Base-by-base conservation (phyloP, 2,329 filamentous ascomycete species). In the Botrytis porri region DNA sequence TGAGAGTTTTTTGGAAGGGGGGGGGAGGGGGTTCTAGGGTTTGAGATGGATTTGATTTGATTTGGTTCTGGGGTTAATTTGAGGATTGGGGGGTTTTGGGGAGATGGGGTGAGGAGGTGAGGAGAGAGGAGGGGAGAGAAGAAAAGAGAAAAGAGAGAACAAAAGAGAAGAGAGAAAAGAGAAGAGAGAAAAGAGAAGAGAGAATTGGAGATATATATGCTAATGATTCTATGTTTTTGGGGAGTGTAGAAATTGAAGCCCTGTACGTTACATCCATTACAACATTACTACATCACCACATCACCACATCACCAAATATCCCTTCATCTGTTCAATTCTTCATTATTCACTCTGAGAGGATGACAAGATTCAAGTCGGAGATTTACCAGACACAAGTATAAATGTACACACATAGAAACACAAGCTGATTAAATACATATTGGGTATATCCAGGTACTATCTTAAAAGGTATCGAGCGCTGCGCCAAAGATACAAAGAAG, bases 401-500 rank as follows among this genome's bases (percentile, higher is more conserved):
- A 29, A 29, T 57, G 14, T 4, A 63, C 8, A 64, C 7, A 51
- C 2, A 22, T 25, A 70, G n/a, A 37, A 9, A 70, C 12, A 57
- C 12, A 43, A 37, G 60, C 69, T 71, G 48, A 69, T 66, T 54
- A 62, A 69, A 60, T 71, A 64, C 51, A 18, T 39, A 69, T 35
- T 65, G 74, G 75, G 74, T 77, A 77, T 78, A 75, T 78, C 75
- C 81, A 97, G 93, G 81, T 97, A 97, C 83, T 97, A 96, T 84
- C 86, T 98, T 79, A 97, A 97, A 85, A 89, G 93, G 81, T 98
- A 98, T 84, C 91, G 95, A 78, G 90, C 93, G 39, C 84, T 98
- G 79, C 90, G 92, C 80, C 91, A 96, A 84, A 87, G 93, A 80
- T 98, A 98, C 83, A 76, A 81, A 74, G 78, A 79, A 73, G 73